These are phyloP conservation scores for Solanum pinnatisectum DNA, from an alignment of 257 asterid genomes.

Conservation along the genomic window DNA sequence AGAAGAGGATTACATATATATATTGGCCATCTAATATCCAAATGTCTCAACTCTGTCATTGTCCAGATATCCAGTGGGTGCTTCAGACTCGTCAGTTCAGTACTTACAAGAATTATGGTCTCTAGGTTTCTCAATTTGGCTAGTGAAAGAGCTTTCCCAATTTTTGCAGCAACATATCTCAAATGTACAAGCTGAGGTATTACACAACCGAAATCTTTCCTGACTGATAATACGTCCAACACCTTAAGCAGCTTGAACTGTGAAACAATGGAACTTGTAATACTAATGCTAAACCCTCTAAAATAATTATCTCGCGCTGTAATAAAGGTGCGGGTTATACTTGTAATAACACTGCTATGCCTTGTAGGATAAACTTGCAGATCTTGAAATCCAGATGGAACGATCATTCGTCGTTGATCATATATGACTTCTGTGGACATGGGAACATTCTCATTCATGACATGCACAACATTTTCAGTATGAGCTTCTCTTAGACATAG, in stretches of 20 bases:
- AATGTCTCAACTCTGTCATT: background rate
- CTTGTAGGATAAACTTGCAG: background rate
- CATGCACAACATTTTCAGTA: background rate
- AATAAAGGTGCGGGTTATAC: background rate
- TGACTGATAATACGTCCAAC: background rate
- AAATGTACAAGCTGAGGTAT: background rate
- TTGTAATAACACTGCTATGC: background rate
- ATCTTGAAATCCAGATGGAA: background rate
- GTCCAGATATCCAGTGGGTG: background rate
- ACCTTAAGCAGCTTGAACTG: background rate
- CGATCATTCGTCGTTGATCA: background rate
- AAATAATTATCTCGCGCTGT: no score
- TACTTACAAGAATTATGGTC: background rate
- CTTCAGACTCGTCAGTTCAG: fast-evolving
- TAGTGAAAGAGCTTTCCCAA: background rate
- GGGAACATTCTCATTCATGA: background rate
- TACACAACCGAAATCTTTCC: fast-evolving
- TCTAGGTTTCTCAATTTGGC: background rate
- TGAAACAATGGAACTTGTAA: background rate
- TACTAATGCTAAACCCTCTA: background rate
- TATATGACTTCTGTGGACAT: background rate
- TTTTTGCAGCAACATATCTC: background rate
- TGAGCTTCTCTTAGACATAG: background rate
- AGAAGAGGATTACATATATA: background rate
- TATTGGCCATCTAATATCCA: background rate